Evolutionary conservation across 73 alveolate genomes (phyloP).

Genomic region (Tetrahymena elliotti): DNA sequence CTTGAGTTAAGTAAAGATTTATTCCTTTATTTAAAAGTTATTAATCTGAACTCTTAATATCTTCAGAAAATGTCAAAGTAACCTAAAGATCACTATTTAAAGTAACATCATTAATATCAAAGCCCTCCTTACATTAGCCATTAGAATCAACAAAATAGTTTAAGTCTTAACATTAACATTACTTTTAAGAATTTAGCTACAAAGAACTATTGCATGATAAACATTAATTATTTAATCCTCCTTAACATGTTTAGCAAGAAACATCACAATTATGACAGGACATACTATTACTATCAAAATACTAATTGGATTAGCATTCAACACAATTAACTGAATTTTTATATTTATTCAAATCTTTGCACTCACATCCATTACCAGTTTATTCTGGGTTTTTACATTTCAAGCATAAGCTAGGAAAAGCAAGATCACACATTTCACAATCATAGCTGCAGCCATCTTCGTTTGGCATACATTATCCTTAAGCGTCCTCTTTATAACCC

Average conservation of each 20-base stretch:
- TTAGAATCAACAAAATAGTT: not conserved
- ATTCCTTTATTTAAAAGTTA: not conserved
- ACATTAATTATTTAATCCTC: not conserved
- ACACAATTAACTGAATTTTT: not conserved
- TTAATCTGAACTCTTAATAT: not conserved
- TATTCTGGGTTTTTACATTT: not conserved
- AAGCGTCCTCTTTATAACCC: not conserved
- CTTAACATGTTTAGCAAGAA: not conserved
- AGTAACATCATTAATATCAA: not conserved
- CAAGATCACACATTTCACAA: not conserved
- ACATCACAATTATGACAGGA: not conserved
- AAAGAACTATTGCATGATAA: not conserved
- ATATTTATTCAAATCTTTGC: not conserved
- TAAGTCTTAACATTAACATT: not conserved
- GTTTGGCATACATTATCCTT: not conserved
- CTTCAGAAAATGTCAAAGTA: not conserved
- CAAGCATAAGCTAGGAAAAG: not conserved
- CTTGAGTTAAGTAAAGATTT: not conserved
- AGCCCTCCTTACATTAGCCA: not conserved
- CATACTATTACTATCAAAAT: not conserved
- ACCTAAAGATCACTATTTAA: not conserved
- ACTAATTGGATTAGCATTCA: not conserved
- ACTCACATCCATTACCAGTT: not conserved
- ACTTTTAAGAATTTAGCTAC: not conserved
- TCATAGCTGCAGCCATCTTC: not conserved